Conservation (phyloP, 768 basidiomycete species). For the Coprinellus micaceus region DNA sequence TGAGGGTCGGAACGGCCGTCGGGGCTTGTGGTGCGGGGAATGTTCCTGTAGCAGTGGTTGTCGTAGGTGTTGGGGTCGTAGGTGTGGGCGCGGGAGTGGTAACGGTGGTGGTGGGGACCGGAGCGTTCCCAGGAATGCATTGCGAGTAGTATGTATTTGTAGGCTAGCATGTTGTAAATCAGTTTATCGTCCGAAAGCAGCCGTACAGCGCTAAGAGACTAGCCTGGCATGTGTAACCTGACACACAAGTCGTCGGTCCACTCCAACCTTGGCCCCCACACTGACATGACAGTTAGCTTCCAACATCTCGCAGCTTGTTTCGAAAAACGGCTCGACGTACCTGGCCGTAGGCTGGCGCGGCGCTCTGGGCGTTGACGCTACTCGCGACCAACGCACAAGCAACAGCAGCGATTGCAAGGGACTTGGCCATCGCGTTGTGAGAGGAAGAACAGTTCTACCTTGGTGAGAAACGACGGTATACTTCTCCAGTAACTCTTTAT, state of each 20-base stretch:
- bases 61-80: conserved; percentile 26
- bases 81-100: conserved; percentile 27
- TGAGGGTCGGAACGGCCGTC: conserved; percentile 40
- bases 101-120: conserved; percentile 15
- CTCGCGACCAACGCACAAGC: not conserved
- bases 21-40: conserved; percentile 18
- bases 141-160: conserved; percentile 50
- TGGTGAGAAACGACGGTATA: not conserved
- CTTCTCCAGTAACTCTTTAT: not conserved
- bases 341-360: conserved; percentile 7
- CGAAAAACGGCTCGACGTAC: not conserved
- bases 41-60: conserved; percentile 21
- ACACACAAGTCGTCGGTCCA: conserved; percentile 46
- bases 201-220: no score
- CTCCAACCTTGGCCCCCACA: conserved; percentile 53
- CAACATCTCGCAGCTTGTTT: not conserved
- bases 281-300: conserved; percentile 20
- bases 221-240: conserved; percentile 44
- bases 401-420: not conserved
- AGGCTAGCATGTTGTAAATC: conserved; percentile 40
- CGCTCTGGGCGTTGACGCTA: conserved; percentile 3
- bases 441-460: not conserved
- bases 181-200: no score
- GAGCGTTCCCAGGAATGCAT: conserved; percentile 41
- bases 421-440: not conserved